phyloP scores from a whole-genome alignment of 2,329 filamentous ascomycete species.

The Botrytis porri region DNA sequence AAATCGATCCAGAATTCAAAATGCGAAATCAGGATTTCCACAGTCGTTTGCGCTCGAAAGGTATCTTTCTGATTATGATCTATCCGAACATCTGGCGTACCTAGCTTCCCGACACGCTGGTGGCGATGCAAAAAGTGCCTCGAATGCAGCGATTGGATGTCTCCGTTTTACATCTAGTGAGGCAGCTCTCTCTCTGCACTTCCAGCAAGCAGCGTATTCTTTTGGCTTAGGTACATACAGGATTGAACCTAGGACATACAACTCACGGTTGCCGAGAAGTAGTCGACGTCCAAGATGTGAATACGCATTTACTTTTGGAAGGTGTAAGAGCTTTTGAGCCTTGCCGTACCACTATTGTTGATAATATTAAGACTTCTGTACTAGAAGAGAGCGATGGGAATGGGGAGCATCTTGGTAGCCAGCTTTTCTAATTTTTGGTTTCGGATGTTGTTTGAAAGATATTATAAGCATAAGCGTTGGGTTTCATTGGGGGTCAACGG shows the following conservation, averaged over 20 bases:
- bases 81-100: background rate
- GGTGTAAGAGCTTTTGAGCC: background rate
- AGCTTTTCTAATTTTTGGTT: background rate
- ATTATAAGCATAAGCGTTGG: background rate
- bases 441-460: background rate
- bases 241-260: background rate
- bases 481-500: background rate
- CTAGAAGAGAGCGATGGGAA: background rate
- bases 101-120: background rate
- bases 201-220: too few species aligned
- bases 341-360: too few species aligned
- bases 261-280: background rate
- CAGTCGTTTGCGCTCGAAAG: background rate
- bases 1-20: too few species aligned
- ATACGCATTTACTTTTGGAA: background rate
- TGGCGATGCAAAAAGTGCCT: background rate
- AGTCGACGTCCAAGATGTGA: background rate
- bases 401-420: background rate
- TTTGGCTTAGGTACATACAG: too few species aligned
- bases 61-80: background rate
- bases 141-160: background rate
- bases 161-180: background rate
- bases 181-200: background rate
- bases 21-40: background rate
- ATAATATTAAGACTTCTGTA: rapidly evolving